Base-by-base conservation (phyloP, 805 yeast genomes). In the Candida nitratophila region DNA sequence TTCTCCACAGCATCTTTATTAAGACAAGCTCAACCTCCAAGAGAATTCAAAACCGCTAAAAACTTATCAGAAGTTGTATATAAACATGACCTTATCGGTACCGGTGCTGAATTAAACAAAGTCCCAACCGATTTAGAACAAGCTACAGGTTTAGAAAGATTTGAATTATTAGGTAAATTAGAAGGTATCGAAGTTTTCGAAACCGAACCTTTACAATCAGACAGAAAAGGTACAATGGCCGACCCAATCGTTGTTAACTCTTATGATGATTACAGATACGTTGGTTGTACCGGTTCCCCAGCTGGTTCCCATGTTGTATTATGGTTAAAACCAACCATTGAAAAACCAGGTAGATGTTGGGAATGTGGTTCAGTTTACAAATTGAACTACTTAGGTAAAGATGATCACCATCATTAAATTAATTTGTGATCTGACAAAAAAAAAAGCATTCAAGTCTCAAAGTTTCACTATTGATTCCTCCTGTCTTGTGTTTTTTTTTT, bases 121-220 rank as follows among this genome's bases (percentile, higher is more conserved):
- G 83, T 93, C 62, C 97, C 98, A 66, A 81, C 96, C 48, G 96
- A 90, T 68, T 64, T 86, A 54, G 96, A 93, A 61, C 98, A 91
- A 74, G 89, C 97, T 59, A 93, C 99, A 42, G 99, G 99, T 85
- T 74, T 91, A 63, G 98, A 86, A 71, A 89, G 99, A 81, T 76
- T 90, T 55, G 99, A 93, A 77, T 67, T 86, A 56, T 79, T 93
- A 60, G 97, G 95, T 73, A 86, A 88, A 70, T 72, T 86, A 64
- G 96, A 90, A 69, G 99, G 99, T 78, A 77, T 91, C 54, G 97
- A 93, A 59, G 77, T 93, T 51, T 86, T 86, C 69, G 98, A 93
- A 75, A 74, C 80, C 61, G 84, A 83, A 66, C 93, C 95, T 55
- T 79, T 93, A 62, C 87, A 87, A 51, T 69, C 89, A 52, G 83